Evolutionary conservation across 768 basidiomycete genomes (phyloP), one percentile per base, ranked within the genome.

Genomic region (Leccinellum rugosiceps): DNA sequence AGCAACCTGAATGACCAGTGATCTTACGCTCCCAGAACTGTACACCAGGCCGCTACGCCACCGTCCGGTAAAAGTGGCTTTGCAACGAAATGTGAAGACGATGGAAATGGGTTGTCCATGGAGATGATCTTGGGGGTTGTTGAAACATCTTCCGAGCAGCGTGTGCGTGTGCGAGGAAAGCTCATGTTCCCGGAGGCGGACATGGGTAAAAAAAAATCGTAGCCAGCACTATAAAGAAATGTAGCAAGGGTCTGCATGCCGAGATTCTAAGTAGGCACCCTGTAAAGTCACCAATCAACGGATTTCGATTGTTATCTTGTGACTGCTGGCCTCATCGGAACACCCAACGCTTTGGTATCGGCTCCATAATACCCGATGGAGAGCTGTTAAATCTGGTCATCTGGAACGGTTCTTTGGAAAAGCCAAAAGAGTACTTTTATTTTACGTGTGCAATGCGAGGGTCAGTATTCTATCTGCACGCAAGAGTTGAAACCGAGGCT

Each of bases 21-120:
- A 52, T 50, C 65, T 61, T 59, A 71, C 68, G 52, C 59, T 60
- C 70, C 69, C 2, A 63, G 46, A 8, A 65, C 68, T 3, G 69
- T 63, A 43, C 67, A 71, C 67, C 65, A 67, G 14, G 63, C 69
- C 8, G 31, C 65, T 15, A 58, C 11, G 43, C 70, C 64, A 2
- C 60, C 59, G 2, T 65, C 65, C 1, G 63, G 56, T 11, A 56
- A 28, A 10, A 56, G 59, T 13, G 49, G 32, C n/a, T 58, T 53
- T 13, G 21, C 13, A 6, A 10, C 11, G 11, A 43, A 11, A 19
- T 43, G 41, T 19, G 41, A 43, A 43, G 41, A 43, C 41, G 41
- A 43, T 43, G 41, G 9, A 5, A 13, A 21, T 19, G 38, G 4
- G 17, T 43, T 6, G 11, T 43, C 19, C 19, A 19, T 19, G 11